phyloP scores from a whole-genome alignment of 129 eudicot genomes.

The Chrysanthemum seticuspe region DNA sequence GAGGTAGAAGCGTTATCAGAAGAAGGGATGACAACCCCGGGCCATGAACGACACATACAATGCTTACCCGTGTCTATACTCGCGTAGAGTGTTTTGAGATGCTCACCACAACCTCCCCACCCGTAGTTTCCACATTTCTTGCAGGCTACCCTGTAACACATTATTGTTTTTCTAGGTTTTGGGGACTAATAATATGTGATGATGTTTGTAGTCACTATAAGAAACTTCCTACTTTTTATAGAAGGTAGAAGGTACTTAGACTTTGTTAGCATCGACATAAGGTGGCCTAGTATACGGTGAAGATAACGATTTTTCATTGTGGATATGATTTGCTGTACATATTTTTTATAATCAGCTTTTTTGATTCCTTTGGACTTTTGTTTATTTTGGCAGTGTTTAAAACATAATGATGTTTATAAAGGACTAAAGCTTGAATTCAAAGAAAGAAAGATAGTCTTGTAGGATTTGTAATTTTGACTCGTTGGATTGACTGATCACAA shows the following conservation, averaged over 20 bases:
- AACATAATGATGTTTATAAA: constrained; percentile 3
- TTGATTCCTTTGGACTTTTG: constrained; percentile 13
- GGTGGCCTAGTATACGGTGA: constrained; percentile 27
- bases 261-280: constrained; percentile 28
- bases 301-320: constrained; percentile 24
- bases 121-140: constrained; percentile 58
- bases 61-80: constrained; percentile 64
- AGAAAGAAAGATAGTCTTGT: too few species aligned
- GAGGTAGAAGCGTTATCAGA: constrained; percentile 29
- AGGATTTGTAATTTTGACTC: neutral
- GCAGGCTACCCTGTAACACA: constrained; percentile 68
- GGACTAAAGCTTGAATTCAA: too few species aligned
- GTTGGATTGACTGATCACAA: neutral
- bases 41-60: constrained; percentile 85
- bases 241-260: neutral
- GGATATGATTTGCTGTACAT: neutral
- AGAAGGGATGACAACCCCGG: constrained; percentile 57
- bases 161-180: constrained; percentile 14
- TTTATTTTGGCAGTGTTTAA: constrained; percentile 8
- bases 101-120: constrained; percentile 82
- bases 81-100: constrained; percentile 45
- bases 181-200: constrained; percentile 10
- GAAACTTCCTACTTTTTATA: neutral
- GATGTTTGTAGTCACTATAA: neutral
- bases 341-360: neutral